phyloP scores from a whole-genome alignment of 2,329 filamentous ascomycete genomes.

The Phyllosticta citribraziliensis region DNA sequence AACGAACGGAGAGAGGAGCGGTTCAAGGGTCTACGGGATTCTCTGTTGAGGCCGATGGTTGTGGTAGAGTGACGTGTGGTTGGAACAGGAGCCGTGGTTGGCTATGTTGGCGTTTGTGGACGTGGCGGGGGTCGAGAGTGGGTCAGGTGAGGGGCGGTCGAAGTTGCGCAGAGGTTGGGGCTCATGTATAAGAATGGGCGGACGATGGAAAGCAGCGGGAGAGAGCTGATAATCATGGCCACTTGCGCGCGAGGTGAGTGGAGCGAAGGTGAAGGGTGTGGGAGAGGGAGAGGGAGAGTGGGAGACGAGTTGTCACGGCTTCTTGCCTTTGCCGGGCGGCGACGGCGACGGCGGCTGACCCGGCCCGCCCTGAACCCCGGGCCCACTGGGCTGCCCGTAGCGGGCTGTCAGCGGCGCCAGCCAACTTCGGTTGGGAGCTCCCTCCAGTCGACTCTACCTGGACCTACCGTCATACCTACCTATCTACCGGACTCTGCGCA shows the following conservation, averaged over 20 bases:
- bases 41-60: not conserved
- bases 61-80: constrained; percentile 6
- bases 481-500: not conserved
- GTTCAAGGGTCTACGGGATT: not conserved
- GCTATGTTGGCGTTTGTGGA: constrained; percentile 9
- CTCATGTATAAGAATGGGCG: constrained; percentile 9
- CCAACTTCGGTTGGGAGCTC: not conserved
- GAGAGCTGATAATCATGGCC: not conserved
- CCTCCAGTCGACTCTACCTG: no score
- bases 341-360: not conserved
- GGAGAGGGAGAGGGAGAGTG: constrained; percentile 1
- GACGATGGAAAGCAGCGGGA: not conserved
- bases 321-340: not conserved
- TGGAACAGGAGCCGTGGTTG: not conserved
- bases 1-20: not conserved
- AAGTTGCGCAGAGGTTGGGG: constrained; percentile 4
- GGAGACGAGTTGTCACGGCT: not conserved
- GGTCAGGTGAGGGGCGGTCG: constrained; percentile 1
- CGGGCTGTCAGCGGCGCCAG: not conserved
- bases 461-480: no score
- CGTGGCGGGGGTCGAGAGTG: constrained; percentile 5
- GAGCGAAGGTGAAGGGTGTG: not conserved
- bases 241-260: constrained; percentile 2
- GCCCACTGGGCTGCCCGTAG: not conserved
- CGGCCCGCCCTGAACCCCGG: not conserved